These are phyloP conservation scores for Chrysoporthe cubensis DNA, from an alignment of 2,329 filamentous ascomycete species.

Conservation along the genomic window DNA sequence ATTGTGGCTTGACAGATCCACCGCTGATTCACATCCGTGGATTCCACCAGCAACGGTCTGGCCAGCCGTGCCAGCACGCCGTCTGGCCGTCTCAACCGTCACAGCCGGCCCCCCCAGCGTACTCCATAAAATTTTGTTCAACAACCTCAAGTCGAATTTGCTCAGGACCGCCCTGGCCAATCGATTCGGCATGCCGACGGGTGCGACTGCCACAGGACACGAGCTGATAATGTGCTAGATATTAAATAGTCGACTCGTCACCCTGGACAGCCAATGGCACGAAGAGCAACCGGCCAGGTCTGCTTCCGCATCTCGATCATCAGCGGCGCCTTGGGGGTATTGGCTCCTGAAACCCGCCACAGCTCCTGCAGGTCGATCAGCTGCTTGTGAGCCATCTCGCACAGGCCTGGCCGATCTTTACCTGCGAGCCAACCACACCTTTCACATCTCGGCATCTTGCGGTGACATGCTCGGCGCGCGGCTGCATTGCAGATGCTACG, in stretches of 20 bases:
- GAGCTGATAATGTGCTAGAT: not conserved
- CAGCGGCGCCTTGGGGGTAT: not conserved
- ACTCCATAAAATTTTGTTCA: not conserved
- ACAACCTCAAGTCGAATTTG: not conserved
- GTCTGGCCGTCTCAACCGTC: no score
- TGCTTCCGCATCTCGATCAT: not conserved
- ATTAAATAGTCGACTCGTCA: not conserved
- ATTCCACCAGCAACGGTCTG: not conserved
- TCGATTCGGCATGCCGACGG: not conserved
- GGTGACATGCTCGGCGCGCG: not conserved
- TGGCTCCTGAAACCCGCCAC: slow-evolving; percentile 6
- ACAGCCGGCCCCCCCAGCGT: no score
- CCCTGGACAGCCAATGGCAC: not conserved
- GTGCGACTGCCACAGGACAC: not conserved
- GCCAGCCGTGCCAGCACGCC: not conserved
- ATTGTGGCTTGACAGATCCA: slow-evolving; percentile 17
- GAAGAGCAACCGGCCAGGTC: not conserved
- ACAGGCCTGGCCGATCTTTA: not conserved
- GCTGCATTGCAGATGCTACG: not conserved
- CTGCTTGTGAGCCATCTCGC: not conserved
- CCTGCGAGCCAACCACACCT: not conserved
- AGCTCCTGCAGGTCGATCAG: slow-evolving; percentile 3
- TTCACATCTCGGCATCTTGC: no score
- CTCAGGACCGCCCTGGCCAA: not conserved
- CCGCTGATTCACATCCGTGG: not conserved